Evolutionary conservation across 768 basidiomycete species (phyloP).

Genomic region (Lactarius sanguifluus): DNA sequence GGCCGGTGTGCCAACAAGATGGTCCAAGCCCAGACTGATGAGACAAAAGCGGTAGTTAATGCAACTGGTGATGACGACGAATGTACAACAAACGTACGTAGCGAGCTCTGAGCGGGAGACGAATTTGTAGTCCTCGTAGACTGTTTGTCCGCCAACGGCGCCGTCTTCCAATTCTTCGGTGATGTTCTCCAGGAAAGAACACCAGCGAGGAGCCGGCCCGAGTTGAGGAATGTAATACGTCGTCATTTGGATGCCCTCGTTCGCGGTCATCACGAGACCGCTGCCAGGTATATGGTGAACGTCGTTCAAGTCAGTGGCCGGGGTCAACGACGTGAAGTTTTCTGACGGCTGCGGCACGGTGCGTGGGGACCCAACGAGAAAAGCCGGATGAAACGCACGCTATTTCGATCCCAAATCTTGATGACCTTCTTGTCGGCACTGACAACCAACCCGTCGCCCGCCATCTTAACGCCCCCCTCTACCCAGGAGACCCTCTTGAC

Average conservation of each 20-base stretch:
- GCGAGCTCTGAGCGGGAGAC: conserved; percentile 84
- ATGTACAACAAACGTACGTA: conserved; percentile 52
- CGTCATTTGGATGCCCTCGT: conserved; percentile 95
- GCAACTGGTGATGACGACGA: not conserved
- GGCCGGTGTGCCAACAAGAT: conserved; percentile 90
- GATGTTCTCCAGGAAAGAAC: conserved; percentile 95
- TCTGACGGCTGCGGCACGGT: conserved; percentile 60
- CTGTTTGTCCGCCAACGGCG: conserved; percentile 54
- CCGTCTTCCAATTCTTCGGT: conserved; percentile 98
- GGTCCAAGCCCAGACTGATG: conserved; percentile 84
- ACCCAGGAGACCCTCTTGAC: conserved; percentile 87
- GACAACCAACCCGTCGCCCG: conserved; percentile 83
- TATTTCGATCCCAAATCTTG: conserved; percentile 92
- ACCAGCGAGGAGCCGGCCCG: conserved; percentile 96
- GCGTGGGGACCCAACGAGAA: conserved; percentile 33
- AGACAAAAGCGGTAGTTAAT: conserved; percentile 10
- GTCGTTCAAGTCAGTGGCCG: conserved; percentile 85
- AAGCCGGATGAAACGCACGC: conserved; percentile 55
- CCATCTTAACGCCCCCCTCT: conserved; percentile 80
- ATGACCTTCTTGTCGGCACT: conserved; percentile 96
- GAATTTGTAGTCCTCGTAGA: conserved; percentile 98
- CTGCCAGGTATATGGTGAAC: conserved; percentile 87
- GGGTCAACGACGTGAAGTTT: conserved; percentile 92
- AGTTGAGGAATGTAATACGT: conserved; percentile 95
- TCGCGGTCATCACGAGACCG: conserved; percentile 87